Conservation (phyloP, 2,329 filamentous ascomycete species). For the Penicillium sp. region DNA sequence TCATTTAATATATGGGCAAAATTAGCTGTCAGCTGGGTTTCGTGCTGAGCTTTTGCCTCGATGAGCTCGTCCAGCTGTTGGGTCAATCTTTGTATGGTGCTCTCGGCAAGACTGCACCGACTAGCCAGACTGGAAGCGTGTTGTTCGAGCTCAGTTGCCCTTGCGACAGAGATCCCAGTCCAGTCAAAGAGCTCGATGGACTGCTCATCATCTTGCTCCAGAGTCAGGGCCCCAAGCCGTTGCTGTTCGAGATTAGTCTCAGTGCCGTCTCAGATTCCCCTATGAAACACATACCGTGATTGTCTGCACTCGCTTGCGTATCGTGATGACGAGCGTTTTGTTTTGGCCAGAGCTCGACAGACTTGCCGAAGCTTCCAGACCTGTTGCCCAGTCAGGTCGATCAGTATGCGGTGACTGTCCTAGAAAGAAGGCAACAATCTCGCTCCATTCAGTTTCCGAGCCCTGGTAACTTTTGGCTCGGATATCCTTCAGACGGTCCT, state of each 20-base stretch:
- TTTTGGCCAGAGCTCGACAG: constrained; percentile 28
- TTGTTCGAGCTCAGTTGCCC: constrained; percentile 45
- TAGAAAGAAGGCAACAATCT: constrained; percentile 39
- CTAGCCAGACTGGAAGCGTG: constrained; percentile 45
- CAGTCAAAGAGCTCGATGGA: constrained; percentile 61
- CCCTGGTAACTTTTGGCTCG: constrained; percentile 47
- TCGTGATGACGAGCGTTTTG: constrained; percentile 42
- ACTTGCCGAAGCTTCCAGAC: constrained; percentile 36
- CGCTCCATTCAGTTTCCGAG: constrained; percentile 45
- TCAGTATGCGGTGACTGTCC: constrained; percentile 25
- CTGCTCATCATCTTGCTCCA: constrained; percentile 56
- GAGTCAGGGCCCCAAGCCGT: constrained; percentile 56
- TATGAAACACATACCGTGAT: constrained; percentile 49
- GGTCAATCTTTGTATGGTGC: constrained; percentile 54
- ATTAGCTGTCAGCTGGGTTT: constrained; percentile 59
- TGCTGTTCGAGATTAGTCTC: constrained; percentile 40
- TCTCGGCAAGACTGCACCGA: constrained; percentile 48
- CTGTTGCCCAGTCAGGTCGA: constrained; percentile 22
- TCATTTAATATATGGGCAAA: constrained; percentile 62
- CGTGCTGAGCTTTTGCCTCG: constrained; percentile 58
- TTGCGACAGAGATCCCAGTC: constrained; percentile 52
- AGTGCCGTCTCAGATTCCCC: background rate
- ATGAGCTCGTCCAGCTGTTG: constrained; percentile 61
- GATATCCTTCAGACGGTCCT: constrained; percentile 39
- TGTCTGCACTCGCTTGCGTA: constrained; percentile 48